Conservation (phyloP, 2,329 filamentous ascomycete species). For the Colletotrichum sp. region DNA sequence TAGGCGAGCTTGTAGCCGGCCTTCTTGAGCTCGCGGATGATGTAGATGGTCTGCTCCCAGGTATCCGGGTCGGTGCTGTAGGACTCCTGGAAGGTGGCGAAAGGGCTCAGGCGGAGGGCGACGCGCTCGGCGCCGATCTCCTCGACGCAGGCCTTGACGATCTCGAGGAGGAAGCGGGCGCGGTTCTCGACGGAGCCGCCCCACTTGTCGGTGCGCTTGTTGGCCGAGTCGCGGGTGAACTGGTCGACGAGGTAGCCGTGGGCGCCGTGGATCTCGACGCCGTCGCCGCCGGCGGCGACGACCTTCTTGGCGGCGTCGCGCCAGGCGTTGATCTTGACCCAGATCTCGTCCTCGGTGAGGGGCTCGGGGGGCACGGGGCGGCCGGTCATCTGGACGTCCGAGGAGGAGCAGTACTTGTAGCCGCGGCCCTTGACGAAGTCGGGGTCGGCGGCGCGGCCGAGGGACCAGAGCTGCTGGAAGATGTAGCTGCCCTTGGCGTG, state of each 20-base stretch:
- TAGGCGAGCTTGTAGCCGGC: slow-evolving; percentile 35
- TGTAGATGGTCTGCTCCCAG: slow-evolving; percentile 32
- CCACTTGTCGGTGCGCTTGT: slow-evolving; percentile 50
- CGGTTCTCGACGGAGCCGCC: slow-evolving; percentile 59
- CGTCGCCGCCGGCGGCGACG: slow-evolving; percentile 42
- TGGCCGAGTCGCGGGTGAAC: slow-evolving; percentile 46
- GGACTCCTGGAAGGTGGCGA: slow-evolving; percentile 31
- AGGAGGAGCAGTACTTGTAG: slow-evolving; percentile 30
- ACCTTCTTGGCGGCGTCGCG: slow-evolving; percentile 52
- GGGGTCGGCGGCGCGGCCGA: slow-evolving; percentile 21
- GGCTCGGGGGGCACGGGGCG: slow-evolving; percentile 13
- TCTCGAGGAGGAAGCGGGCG: slow-evolving; percentile 56
- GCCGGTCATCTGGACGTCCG: slow-evolving; percentile 27
- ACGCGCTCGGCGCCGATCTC: slow-evolving; percentile 39
- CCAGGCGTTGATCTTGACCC: slow-evolving; percentile 61
- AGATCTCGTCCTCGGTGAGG: slow-evolving; percentile 58
- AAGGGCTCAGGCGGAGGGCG: slow-evolving; percentile 39
- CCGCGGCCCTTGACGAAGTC: slow-evolving; percentile 24
- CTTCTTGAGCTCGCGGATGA: slow-evolving; percentile 30
- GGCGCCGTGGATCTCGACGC: slow-evolving; percentile 62
- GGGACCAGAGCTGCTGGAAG: slow-evolving; percentile 27
- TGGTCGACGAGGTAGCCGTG: slow-evolving; percentile 62
- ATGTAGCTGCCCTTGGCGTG: slow-evolving; percentile 32
- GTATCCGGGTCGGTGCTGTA: slow-evolving; percentile 26
- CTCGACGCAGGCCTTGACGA: slow-evolving; percentile 43